Percentiles rank a stretch among this genome's conserved stretches.
Conservation (phyloP, 768 basidiomycete species). For the Suillus ampliporus region DNA sequence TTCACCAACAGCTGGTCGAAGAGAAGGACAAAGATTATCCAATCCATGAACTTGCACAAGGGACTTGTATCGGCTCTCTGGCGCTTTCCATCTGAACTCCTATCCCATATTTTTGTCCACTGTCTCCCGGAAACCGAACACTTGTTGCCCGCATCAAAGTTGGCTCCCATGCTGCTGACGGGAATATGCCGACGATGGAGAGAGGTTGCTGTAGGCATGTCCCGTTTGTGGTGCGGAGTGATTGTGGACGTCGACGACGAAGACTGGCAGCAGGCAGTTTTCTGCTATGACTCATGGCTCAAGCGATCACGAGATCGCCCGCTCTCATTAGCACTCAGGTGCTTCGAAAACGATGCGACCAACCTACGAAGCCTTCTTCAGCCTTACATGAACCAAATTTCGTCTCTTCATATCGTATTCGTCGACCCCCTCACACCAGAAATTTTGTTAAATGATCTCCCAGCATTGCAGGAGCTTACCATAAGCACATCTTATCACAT, state of each 20-base stretch:
- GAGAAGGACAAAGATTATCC: neutral
- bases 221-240: neutral
- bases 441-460: neutral
- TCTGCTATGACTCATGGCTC: neutral
- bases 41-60: neutral
- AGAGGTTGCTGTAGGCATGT: neutral
- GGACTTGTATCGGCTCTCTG: neutral
- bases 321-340: neutral
- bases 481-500: neutral
- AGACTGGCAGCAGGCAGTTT: neutral
- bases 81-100: neutral
- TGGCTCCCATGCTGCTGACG: neutral
- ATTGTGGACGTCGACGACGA: neutral
- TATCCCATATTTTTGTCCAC: neutral
- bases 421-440: neutral
- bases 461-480: neutral
- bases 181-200: constrained; percentile 6
- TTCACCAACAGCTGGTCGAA: neutral
- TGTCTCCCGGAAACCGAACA: constrained; percentile 4
- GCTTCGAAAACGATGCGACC: neutral
- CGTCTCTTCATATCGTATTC: constrained; percentile 1
- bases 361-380: constrained; percentile 2
- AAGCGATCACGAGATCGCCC: neutral
- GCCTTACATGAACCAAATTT: neutral
- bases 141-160: neutral